phyloP scores from a whole-genome alignment of 192 early-diverging fungal species.

The Backusella tarrabulga region DNA sequence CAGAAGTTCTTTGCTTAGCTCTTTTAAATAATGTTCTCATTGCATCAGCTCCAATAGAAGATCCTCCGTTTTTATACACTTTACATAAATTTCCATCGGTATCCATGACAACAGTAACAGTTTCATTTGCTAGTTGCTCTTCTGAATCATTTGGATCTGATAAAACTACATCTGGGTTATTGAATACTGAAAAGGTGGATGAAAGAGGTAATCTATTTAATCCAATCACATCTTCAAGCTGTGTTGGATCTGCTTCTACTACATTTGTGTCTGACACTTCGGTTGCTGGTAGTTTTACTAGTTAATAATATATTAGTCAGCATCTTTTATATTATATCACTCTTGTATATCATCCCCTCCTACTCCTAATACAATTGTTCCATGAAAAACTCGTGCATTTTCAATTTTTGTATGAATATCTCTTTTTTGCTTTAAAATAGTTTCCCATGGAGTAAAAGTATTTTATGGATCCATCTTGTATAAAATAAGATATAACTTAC shows the following conservation, averaged over 20 bases:
- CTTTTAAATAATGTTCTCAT: not conserved
- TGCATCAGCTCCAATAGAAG: constrained; percentile 33
- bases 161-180: constrained; percentile 47
- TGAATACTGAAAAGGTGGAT: constrained; percentile 67
- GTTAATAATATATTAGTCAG: not conserved
- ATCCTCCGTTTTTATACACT: constrained; percentile 60
- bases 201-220: constrained; percentile 51
- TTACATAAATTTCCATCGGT: constrained; percentile 51
- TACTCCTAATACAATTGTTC: not conserved
- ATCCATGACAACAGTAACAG: constrained; percentile 59
- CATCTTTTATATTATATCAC: not conserved
- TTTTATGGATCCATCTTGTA: too few species aligned
- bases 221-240: constrained; percentile 41
- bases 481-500: constrained; percentile 36
- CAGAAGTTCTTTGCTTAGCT: constrained; percentile 1
- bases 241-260: constrained; percentile 54
- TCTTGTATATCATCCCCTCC: not conserved
- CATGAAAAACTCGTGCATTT: too few species aligned
- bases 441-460: not conserved
- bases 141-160: constrained; percentile 76
- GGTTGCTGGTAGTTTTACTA: constrained; percentile 74
- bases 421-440: not conserved
- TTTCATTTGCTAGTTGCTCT: constrained; percentile 55
- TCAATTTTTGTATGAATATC: too few species aligned
- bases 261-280: constrained; percentile 64